Percentiles rank a stretch among this genome's conserved stretches.
phyloP scores from a whole-genome alignment of 2,329 filamentous ascomycete genomes.

The Mycosphaerella sp. region DNA sequence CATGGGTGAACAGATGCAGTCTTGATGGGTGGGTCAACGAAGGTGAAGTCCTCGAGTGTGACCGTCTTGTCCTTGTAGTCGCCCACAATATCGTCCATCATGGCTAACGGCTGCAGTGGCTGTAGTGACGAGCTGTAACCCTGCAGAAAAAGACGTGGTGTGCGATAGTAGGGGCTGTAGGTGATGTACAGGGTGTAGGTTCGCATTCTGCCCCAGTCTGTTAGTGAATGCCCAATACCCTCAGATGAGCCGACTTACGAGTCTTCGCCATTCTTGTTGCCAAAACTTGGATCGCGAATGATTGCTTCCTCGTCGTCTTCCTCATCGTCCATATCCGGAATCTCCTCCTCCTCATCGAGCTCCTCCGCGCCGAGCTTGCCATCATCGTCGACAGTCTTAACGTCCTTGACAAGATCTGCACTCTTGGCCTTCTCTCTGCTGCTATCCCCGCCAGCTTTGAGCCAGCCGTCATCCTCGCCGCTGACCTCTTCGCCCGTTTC shows the following conservation, averaged over 20 bases:
- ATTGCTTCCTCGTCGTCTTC: slow-evolving; percentile 92
- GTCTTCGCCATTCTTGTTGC: slow-evolving; percentile 41
- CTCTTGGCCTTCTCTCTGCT: slow-evolving; percentile 38
- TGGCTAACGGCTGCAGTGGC: slow-evolving; percentile 71
- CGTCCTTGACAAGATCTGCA: slow-evolving; percentile 68
- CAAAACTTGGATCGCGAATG: slow-evolving; percentile 63
- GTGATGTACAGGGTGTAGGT: slow-evolving; percentile 99
- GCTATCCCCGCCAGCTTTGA: slow-evolving; percentile 78
- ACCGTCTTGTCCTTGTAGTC: slow-evolving; percentile 99
- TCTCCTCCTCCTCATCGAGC: slow-evolving; percentile 65
- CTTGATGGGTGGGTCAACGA: slow-evolving; percentile 84
- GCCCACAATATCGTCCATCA: slow-evolving; percentile 96
- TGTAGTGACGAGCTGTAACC: slow-evolving; percentile 65
- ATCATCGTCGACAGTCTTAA: slow-evolving; percentile 80
- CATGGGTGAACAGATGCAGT: slow-evolving; percentile 97
- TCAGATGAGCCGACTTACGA: slow-evolving; percentile 42
- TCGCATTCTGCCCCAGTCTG: slow-evolving; percentile 48
- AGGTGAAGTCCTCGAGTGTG: slow-evolving; percentile 94
- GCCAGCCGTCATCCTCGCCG: slow-evolving; percentile 76
- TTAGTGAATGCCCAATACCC: slow-evolving; percentile 24
- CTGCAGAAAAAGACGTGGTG: slow-evolving; percentile 88
- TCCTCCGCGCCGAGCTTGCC: slow-evolving; percentile 72
- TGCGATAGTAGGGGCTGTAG: slow-evolving; percentile 95
- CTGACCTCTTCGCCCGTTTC: slow-evolving; percentile 42
- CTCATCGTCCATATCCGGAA: slow-evolving; percentile 97